Conservation (phyloP, 352 stramenopile species). For the Phytophthora boehmeriae region DNA sequence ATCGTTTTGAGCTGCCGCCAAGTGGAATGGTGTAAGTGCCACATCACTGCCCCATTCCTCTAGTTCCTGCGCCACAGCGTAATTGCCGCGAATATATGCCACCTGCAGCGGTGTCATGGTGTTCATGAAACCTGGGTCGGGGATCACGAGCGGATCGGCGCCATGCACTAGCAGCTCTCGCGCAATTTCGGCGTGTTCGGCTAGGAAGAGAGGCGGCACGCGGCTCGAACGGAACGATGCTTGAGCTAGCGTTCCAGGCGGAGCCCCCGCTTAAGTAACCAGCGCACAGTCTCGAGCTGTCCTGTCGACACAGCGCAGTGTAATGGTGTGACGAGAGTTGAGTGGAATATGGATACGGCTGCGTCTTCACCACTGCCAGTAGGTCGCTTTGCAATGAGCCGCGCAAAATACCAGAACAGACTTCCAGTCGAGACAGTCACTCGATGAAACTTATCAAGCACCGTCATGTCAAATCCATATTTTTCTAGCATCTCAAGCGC, state of each 20-base stretch:
- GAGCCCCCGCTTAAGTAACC: constrained; percentile 55
- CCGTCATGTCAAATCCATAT: constrained; percentile 54
- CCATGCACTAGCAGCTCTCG: constrained; percentile 52
- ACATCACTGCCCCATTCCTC: constrained; percentile 77
- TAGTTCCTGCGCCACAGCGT: constrained; percentile 62
- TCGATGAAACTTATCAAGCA: constrained; percentile 70
- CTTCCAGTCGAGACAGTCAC: constrained; percentile 70
- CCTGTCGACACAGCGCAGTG: constrained; percentile 70
- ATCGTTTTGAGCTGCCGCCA: constrained; percentile 59
- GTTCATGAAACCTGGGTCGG: constrained; percentile 74
- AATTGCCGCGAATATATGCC: constrained; percentile 72
- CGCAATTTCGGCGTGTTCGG: constrained; percentile 63
- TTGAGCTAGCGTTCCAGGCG: constrained; percentile 35
- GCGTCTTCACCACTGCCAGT: constrained; percentile 39
- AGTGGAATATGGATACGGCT: constrained; percentile 70
- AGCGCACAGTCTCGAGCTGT: constrained; percentile 62
- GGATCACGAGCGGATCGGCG: constrained; percentile 64
- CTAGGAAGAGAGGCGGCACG: constrained; percentile 68
- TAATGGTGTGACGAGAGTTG: constrained; percentile 67
- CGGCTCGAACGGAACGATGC: constrained; percentile 62
- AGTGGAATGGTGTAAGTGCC: constrained; percentile 71
- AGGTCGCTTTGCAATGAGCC: constrained; percentile 50
- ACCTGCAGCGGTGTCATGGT: constrained; percentile 73
- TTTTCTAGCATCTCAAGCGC: constrained; percentile 55
- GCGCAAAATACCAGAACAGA: constrained; percentile 71